Evolutionary conservation across 495 filamentous ascomycete species (phyloP).

Genomic region (Usnea hakonensis): DNA sequence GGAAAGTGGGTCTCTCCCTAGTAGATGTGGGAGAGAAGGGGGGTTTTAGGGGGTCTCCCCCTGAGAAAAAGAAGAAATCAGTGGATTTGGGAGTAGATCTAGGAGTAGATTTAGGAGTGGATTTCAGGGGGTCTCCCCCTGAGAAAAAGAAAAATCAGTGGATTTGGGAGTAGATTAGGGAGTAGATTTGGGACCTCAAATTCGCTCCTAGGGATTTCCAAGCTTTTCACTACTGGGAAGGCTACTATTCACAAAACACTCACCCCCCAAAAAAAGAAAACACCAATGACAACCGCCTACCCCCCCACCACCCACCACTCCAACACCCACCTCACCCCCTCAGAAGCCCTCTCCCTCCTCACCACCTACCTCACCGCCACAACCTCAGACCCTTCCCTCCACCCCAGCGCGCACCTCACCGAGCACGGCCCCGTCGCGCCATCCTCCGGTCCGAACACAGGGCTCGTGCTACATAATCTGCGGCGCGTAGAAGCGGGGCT

Average conservation of each 20-base stretch:
- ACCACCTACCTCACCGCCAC: slow-evolving; percentile 50
- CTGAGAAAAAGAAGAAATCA: no score
- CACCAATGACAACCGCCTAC: slow-evolving; percentile 23
- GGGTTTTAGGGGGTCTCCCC: no score
- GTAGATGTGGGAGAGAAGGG: no score
- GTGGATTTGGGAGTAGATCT: no score
- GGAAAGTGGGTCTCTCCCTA: no score
- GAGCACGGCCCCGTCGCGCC: slow-evolving; percentile 50
- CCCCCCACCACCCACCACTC: slow-evolving; percentile 42
- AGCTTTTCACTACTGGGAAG: no score
- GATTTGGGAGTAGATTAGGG: no score
- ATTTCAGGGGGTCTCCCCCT: no score
- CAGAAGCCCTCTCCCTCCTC: slow-evolving; percentile 49
- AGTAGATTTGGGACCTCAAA: no score
- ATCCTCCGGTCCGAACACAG: slow-evolving; percentile 45
- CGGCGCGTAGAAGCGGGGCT: slow-evolving; percentile 59
- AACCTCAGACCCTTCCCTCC: slow-evolving; percentile 50
- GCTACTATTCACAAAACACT: neutral
- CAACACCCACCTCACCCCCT: slow-evolving; percentile 41
- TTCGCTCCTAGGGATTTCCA: no score
- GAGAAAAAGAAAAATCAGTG: no score
- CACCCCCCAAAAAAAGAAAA: neutral
- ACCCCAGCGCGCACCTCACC: slow-evolving; percentile 57
- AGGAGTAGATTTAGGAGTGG: no score
- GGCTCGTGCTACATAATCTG: slow-evolving; percentile 56